These are phyloP conservation scores for Hygrocybe coccinea DNA, from an alignment of 768 basidiomycete species.

Conservation along the genomic window DNA sequence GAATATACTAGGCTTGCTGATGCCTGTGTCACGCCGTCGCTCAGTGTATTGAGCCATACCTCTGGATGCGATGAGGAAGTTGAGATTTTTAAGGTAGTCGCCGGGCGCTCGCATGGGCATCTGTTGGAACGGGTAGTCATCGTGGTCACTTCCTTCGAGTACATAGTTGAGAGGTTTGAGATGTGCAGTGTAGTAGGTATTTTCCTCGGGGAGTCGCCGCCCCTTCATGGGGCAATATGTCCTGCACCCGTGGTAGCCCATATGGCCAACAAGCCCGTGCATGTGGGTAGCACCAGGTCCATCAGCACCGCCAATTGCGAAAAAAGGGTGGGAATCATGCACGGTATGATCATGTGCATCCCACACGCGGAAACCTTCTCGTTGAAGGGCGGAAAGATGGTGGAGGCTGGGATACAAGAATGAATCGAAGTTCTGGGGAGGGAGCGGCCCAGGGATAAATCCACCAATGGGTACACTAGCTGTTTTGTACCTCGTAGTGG, in stretches of 20 bases:
- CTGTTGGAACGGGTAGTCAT: slow-evolving; percentile 8
- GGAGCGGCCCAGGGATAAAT: slow-evolving; percentile 35
- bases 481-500: slow-evolving; percentile 27
- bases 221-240: slow-evolving; percentile 30
- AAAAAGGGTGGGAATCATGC: too few relatives aligned
- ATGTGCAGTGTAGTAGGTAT: slow-evolving; percentile 33
- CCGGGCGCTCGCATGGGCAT: neutral
- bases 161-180: slow-evolving; percentile 22
- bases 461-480: slow-evolving; percentile 27
- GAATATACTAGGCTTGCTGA: slow-evolving; percentile 35
- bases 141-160: slow-evolving; percentile 19
- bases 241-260: slow-evolving; percentile 16
- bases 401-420: slow-evolving; percentile 30
- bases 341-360: too few relatives aligned
- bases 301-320: too few relatives aligned
- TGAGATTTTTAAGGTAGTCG: neutral
- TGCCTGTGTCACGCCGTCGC: slow-evolving; percentile 29
- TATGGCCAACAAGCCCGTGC: slow-evolving; percentile 18
- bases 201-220: slow-evolving; percentile 21
- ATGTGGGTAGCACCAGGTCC: slow-evolving; percentile 17
- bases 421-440: slow-evolving; percentile 33
- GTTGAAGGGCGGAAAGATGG: slow-evolving; percentile 30
- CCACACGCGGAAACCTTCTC: too few relatives aligned
- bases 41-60: slow-evolving; percentile 25
- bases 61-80: slow-evolving; percentile 18